A percentile compares a stretch with the other conserved stretches of the same genome.
These are phyloP conservation scores for Pyronema omphalodes DNA, from an alignment of 495 filamentous ascomycete genomes.

Conservation along the genomic window DNA sequence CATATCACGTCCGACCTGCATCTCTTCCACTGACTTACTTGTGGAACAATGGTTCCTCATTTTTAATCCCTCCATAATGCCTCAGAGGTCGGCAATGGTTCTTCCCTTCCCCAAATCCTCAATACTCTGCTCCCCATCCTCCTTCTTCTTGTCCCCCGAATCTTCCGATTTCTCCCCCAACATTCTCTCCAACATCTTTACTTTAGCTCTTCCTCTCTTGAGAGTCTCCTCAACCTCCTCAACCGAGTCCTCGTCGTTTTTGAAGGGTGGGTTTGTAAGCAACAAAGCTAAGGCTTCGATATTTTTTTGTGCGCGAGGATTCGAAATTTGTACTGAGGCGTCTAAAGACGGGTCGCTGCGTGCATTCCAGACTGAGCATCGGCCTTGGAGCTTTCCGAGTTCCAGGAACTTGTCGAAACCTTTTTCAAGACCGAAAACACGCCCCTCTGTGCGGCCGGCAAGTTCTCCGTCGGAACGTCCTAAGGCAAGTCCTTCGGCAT, in stretches of 20 bases:
- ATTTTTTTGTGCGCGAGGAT: constrained; percentile 19
- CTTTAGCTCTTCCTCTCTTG: constrained; percentile 19
- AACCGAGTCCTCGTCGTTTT: constrained; percentile 22
- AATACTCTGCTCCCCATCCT: constrained; percentile 16
- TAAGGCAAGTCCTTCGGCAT: constrained; percentile 61
- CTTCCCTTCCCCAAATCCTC: constrained; percentile 17
- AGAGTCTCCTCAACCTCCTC: constrained; percentile 23
- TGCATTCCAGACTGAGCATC: constrained; percentile 60
- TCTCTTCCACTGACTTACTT: too few relatives aligned
- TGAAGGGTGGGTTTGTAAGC: constrained; percentile 20
- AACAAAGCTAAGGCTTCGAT: constrained; percentile 17
- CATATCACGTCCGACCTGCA: too few relatives aligned
- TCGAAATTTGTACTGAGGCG: constrained; percentile 11
- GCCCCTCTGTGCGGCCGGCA: constrained; percentile 72
- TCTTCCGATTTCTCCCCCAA: constrained; percentile 20
- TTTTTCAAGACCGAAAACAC: constrained; percentile 74
- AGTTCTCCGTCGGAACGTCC: constrained; percentile 59
- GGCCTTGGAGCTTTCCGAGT: constrained; percentile 65
- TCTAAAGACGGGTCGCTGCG: constrained; percentile 27
- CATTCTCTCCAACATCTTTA: constrained; percentile 20
- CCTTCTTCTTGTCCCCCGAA: not conserved
- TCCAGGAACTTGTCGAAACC: constrained; percentile 80
- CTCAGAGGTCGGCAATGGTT: constrained; percentile 1
- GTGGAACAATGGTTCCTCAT: too few relatives aligned
- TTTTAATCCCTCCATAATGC: not conserved